phyloP scores from a whole-genome alignment of 306 rosid species.

The Sicyos edulis region DNA sequence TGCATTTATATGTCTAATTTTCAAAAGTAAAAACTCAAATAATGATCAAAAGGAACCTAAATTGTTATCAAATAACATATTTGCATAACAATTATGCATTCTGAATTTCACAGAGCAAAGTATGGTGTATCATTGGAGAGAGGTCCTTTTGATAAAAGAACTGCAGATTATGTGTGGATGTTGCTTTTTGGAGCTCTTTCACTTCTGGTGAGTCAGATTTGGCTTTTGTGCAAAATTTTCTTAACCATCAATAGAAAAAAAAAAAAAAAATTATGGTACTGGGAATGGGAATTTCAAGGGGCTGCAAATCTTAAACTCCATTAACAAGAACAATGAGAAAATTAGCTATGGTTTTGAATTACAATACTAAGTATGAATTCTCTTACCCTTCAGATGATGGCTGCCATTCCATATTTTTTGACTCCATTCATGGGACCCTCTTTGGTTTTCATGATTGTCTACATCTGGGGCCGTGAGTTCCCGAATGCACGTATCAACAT shows the following conservation, averaged over 20 bases:
- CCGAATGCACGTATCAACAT: slow-evolving; percentile 51
- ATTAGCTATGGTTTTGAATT: background rate
- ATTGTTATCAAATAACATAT: background rate
- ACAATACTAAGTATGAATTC: background rate
- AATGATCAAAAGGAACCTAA: too few species aligned
- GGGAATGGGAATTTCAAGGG: slow-evolving; percentile 6
- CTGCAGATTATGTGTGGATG: slow-evolving; percentile 77
- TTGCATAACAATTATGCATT: background rate
- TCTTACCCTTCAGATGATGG: slow-evolving; percentile 40
- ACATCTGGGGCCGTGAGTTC: slow-evolving; percentile 74
- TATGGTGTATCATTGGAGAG: slow-evolving; percentile 74
- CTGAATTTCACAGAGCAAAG: slow-evolving; percentile 42
- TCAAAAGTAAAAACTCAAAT: too few species aligned
- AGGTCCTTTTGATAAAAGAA: slow-evolving; percentile 72
- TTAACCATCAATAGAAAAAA: too few species aligned
- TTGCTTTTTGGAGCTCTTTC: slow-evolving; percentile 58
- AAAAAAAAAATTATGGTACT: too few species aligned
- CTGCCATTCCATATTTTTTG: slow-evolving; percentile 35
- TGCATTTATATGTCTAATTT: too few species aligned
- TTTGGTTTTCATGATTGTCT: slow-evolving; percentile 58
- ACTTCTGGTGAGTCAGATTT: slow-evolving; percentile 46
- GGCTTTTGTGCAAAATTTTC: background rate
- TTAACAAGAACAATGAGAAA: background rate
- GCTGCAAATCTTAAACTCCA: background rate
- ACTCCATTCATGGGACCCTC: slow-evolving; percentile 48